Conservation (phyloP, 106 monocot genomes). For the Amphibolis antarctica region DNA sequence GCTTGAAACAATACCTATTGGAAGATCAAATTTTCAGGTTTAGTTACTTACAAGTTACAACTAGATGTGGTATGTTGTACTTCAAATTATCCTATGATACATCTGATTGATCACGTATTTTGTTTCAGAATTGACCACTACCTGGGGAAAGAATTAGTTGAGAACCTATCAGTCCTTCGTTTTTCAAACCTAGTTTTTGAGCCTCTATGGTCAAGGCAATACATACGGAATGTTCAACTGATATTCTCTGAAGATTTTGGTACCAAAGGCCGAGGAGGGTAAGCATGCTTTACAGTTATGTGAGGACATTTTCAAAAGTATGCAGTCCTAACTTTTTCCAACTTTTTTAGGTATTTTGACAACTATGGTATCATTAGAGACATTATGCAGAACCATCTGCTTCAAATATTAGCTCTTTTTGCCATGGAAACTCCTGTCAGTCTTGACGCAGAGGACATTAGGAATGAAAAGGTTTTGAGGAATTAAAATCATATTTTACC, state of each 20-base stretch:
- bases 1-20: slow-evolving; percentile 55
- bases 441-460: slow-evolving; percentile 83
- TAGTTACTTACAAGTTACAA: background rate
- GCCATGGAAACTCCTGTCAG: slow-evolving; percentile 98
- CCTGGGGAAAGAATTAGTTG: slow-evolving; percentile 90
- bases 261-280: slow-evolving; percentile 98
- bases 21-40: slow-evolving; percentile 98
- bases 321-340: too few species aligned
- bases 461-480: slow-evolving; percentile 97
- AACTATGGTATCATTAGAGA: slow-evolving; percentile 89
- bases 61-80: background rate
- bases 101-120: background rate
- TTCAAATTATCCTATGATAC: background rate
- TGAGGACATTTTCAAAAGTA: too few species aligned
- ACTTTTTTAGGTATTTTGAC: slow-evolving; percentile 63
- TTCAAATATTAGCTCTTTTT: slow-evolving; percentile 91
- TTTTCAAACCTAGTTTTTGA: slow-evolving; percentile 96
- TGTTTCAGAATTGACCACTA: slow-evolving; percentile 85
- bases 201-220: slow-evolving; percentile 90
- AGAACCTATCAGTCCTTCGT: slow-evolving; percentile 82
- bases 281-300: too few species aligned
- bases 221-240: slow-evolving; percentile 89
- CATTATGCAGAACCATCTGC: slow-evolving; percentile 97
- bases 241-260: slow-evolving; percentile 98
- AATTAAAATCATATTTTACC: too few species aligned